phyloP scores from a whole-genome alignment of 2,329 filamentous ascomycete species.

The Colletotrichum agaves region DNA sequence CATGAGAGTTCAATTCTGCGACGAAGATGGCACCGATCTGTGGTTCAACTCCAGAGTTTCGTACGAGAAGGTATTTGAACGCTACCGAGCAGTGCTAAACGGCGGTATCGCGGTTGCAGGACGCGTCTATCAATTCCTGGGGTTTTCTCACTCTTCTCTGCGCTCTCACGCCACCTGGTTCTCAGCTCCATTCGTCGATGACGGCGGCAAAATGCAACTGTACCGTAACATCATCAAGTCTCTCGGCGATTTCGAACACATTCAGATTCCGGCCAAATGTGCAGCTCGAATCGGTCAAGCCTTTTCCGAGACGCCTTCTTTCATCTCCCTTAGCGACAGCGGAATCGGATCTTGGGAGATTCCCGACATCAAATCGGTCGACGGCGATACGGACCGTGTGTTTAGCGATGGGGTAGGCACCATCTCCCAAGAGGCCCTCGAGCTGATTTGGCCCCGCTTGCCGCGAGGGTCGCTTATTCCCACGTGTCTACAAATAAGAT shows the following conservation, averaged over 20 bases:
- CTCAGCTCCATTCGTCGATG: slow-evolving; percentile 57
- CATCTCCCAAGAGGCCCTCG: slow-evolving; percentile 69
- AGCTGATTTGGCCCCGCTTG: slow-evolving; percentile 68
- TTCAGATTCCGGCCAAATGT: slow-evolving; percentile 64
- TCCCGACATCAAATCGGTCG: slow-evolving; percentile 61
- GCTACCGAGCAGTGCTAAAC: slow-evolving; percentile 70
- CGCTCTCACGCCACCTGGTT: slow-evolving; percentile 78
- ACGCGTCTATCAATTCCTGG: slow-evolving; percentile 72
- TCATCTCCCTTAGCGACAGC: slow-evolving; percentile 60
- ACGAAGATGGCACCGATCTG: slow-evolving; percentile 76
- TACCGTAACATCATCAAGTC: slow-evolving; percentile 56
- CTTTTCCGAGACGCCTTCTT: slow-evolving; percentile 79
- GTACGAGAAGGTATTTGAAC: slow-evolving; percentile 61
- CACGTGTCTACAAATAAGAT: slow-evolving; percentile 80
- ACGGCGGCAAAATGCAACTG: slow-evolving; percentile 46
- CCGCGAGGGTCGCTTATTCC: slow-evolving; percentile 60
- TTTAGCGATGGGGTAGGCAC: slow-evolving; percentile 87
- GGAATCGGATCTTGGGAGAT: slow-evolving; percentile 51
- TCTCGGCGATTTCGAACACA: slow-evolving; percentile 62
- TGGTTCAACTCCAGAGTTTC: slow-evolving; percentile 63
- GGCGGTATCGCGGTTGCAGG: slow-evolving; percentile 72
- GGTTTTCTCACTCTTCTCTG: slow-evolving; percentile 83
- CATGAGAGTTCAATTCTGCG: slow-evolving; percentile 76
- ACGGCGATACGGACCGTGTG: slow-evolving; percentile 56
- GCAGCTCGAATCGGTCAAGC: slow-evolving; percentile 72